Conservation (phyloP, 2,329 filamentous ascomycete species). For the Talaromyces atroroseus region DNA sequence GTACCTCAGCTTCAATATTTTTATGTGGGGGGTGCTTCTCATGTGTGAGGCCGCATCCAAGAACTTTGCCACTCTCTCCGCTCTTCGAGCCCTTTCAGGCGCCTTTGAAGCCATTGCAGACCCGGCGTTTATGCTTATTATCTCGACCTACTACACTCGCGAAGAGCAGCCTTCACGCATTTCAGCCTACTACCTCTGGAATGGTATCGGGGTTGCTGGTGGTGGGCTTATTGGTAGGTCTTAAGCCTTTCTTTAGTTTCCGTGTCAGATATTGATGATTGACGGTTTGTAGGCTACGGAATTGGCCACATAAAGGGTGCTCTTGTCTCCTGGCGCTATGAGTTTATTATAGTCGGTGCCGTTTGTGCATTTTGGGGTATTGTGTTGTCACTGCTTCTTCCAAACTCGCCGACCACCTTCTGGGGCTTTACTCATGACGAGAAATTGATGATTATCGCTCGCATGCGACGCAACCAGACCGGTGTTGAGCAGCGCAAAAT, state of each 20-base stretch:
- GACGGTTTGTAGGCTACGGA: neutral
- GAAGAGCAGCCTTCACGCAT: slow-evolving; percentile 8
- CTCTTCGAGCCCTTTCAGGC: slow-evolving; percentile 50
- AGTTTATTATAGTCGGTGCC: slow-evolving; percentile 6
- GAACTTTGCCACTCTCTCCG: slow-evolving; percentile 47
- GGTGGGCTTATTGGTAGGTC: slow-evolving; percentile 9
- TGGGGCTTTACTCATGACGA: slow-evolving; percentile 6
- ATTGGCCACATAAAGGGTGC: slow-evolving; percentile 1
- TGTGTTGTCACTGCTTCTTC: slow-evolving; percentile 5
- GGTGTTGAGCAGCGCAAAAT: slow-evolving; percentile 10
- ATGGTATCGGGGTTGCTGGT: slow-evolving; percentile 5
- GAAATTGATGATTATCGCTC: slow-evolving; percentile 10
- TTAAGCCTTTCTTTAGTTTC: neutral
- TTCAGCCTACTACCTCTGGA: slow-evolving; percentile 9
- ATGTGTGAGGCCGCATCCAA: slow-evolving; percentile 45
- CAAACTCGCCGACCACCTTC: slow-evolving; percentile 10
- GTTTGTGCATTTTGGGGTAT: slow-evolving; percentile 9
- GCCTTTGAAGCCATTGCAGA: slow-evolving; percentile 49
- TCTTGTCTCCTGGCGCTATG: slow-evolving; percentile 3
- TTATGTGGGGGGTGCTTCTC: slow-evolving; percentile 32
- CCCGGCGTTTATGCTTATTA: slow-evolving; percentile 54
- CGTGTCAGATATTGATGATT: neutral
- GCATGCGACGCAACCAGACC: slow-evolving; percentile 6
- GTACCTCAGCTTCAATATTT: slow-evolving; percentile 14
- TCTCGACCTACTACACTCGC: slow-evolving; percentile 6